Base-by-base conservation (phyloP, 441 rosid genomes). In the Biscutella laevigata region DNA sequence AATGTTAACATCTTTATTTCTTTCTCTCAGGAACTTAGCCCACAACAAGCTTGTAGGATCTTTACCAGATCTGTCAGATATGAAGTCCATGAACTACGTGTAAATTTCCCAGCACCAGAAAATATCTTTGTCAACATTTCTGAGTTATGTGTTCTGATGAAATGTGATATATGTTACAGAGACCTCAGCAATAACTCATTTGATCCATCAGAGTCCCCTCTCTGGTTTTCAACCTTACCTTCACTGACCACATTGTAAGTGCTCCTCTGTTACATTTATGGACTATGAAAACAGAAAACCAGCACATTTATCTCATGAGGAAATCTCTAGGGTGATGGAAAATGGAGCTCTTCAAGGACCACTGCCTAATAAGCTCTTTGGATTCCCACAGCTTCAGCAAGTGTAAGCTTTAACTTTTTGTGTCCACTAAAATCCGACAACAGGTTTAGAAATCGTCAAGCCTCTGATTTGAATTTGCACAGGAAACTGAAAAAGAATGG, bases 161-260 rank as follows among this genome's bases (percentile, higher is more conserved):
- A 49, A 39, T 53, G 16, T 39, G 24, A 39, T 66, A 0, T 36
- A 0, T 33, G 30, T 66, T 37, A 41, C 88, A 92, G 99, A 65
- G 99, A 92, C 61, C 83, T 92, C 9, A 88, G 99, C 72, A 82
- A 76, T 60, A 88, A 88, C 62, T 77, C 81, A 21, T 92, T 92
- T 54, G 79, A 66, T 28, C 71, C 86, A 43, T 69, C 97, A 21
- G 81, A 77, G 26, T 74, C 89, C 70, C 95, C 99, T 39, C 50
- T 39, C 41, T 92, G 99, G 99, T 84, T 92, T 74, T 79, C 88
- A 27, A 77, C 84, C 34, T 74, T 86, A 63, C 79, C 92, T 26
- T 82, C 89, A 20, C 81, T 92, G 13, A 88, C 86, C 66, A 81
- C 92, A 29, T 49, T 92, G 97, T 92, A 77, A 71, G 87, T 71